Base-by-base conservation (phyloP, 768 basidiomycete species). In the Tremella mesenterica region DNA sequence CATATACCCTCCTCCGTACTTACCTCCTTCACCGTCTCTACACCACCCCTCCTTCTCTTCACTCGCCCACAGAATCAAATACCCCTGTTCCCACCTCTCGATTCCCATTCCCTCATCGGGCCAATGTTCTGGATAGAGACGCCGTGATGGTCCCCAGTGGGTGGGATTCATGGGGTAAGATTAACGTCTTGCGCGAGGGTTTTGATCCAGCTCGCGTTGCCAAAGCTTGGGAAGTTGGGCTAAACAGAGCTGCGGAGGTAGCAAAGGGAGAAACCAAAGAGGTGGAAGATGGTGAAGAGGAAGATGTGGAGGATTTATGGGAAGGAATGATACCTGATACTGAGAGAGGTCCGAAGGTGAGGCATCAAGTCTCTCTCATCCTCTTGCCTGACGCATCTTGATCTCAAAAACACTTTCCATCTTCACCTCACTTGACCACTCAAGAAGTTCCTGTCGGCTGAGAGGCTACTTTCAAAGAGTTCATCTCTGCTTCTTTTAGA, bases 91-190 rank as follows among this genome's bases (percentile, higher is more conserved):
- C 50, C 23, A 75, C 77, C 25, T 82, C 84, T 33, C 81, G 84
- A 1, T 95, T 96, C 75, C 84, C 88, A 0, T 97, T 95, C 74
- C 75, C 79, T 2, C 81, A 88, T 51, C 85, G 86, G 60, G 85
- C 95, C 1, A 97, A 96, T 69, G 85, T 87, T 0, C 77, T 97
- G 43, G 95, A 97, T 69, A 83, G 95, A 28, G 92, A 96, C 65
- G 84, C 82, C 12, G 85, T 96, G 48, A 81, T 95, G 39, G 83
- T 97, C 5, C 95, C 93, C 1, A 81, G 88, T 1, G 95, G 95
- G 0, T 99, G 95, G 95, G 95, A 97, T 68, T 88, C 86, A 60
- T 95, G 89, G 87, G 91, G 92, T 0, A 97, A 96, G 77, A 93
- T 96, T 53, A 77, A 79, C 2, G 85, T 96, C 1, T 75, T 97